Evolutionary conservation across 257 asterid species (phyloP), one percentile per base, ranked within the genome.

Genomic region (Nicotiana tabacum): DNA sequence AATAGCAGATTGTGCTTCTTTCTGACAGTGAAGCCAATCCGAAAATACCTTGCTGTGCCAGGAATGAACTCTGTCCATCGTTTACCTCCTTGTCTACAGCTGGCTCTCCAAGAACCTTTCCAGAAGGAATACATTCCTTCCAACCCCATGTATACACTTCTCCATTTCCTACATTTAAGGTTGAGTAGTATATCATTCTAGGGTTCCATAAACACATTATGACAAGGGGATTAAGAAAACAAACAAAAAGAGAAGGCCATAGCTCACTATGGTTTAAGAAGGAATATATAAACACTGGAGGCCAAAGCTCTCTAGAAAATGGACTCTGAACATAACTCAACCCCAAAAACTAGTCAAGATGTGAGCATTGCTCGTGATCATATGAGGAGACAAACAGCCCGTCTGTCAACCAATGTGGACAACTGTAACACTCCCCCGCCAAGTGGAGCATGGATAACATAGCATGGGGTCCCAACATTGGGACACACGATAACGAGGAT

Each of bases 131-230:
- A 83, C 99, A 96, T 91, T 96, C 98, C 88, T 93, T 96, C 99
- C 99, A 94, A 56, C 99, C 99, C 99, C 99, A 96, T 55, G 98
- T 91, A 87, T 90, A 94, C 65, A 96, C 97, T 81, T 95, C 98
- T 64, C 97, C 98, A 69, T 77, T 86, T 83, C 85, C 99, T 96
- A 94, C 90, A 86, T 78, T 84, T 58, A 58, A 88, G 77, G 33
- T 85, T 61, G 82, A 81, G 61, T 78, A 62, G 72, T 48, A 70
- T 80, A 55, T 85, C 66, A 35, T 65, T 17, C 43, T 39, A 78
- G 21, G 29, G 65, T 74, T 24, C 16, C 15, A 77, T 21, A 68
- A 81, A 46, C 77, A 82, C 51, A 24, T 83, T 68, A 56, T 8
- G 29, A 76, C 16, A 35, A 27, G 64, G 58, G 43, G 62, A 51